Base-by-base conservation (phyloP, 2,329 filamentous ascomycete species). In the Hymenoscyphus albidus region DNA sequence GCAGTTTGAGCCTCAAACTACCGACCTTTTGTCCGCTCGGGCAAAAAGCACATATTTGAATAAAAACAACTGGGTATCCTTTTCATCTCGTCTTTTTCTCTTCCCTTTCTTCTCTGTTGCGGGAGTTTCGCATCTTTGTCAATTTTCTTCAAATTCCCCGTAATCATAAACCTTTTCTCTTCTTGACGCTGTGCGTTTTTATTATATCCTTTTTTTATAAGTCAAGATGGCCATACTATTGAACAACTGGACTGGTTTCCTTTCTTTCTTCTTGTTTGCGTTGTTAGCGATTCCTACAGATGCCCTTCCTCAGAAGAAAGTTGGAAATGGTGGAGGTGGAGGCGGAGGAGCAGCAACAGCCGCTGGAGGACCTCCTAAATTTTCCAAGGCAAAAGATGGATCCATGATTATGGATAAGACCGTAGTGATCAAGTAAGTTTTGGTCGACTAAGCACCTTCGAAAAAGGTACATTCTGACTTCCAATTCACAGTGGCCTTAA, bases 361-460 rank as follows among this genome's bases (percentile, higher is more conserved):
- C 12, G 62, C 58, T 22, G 62, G 59, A 42, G 59, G 55, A 10
- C 58, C 65, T 32, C 61, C 64, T 2, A 59, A 59, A 22, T 62
- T 71, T 18, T 65, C 70, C 1, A 65, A 40, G 39, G 83, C 83
- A 2, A 80, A 80, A 0, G 83, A 86, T 73, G 83, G 83, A 4
- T 83, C 81, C 2, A 82, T 75, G 48, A 85, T 85, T 44, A 71
- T 87, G 31, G 83, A 87, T 70, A 80, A 79, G 62, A 85, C 81
- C 1, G 82, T 80, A 3, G 78, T 76, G 10, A 80, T 86, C 65
- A 85, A 85, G 80, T 83, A 78, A 68, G 68, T 27, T 10, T n/a
- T 44, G n/a, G 5, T 12, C 7, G 9, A 5, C 27, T 14, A 16
- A 44, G 18, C 12, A 3, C 38, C 12, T 59, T n/a, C 42, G 27